Percentiles rank a stretch among this genome's conserved stretches.
phyloP scores from a whole-genome alignment of 768 basidiomycete species.

The Amanita rimosa region DNA sequence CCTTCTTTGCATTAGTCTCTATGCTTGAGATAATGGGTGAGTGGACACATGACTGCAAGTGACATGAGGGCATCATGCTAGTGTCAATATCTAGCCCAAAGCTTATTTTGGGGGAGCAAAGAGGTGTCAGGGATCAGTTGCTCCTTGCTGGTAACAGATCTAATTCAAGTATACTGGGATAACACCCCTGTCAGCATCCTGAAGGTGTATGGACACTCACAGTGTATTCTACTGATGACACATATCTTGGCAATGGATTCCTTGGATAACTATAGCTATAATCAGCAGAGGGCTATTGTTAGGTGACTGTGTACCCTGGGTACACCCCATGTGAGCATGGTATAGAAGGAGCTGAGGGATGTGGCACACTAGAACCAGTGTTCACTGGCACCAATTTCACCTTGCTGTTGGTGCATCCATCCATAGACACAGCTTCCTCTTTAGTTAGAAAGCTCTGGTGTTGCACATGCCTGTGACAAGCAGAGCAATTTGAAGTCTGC shows the following conservation, averaged over 20 bases:
- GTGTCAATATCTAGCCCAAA: not conserved
- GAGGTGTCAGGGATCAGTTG: constrained; percentile 2
- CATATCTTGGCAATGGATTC: constrained; percentile 7
- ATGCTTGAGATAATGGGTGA: not conserved
- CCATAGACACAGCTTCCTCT: constrained; percentile 28
- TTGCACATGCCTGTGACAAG: constrained; percentile 29
- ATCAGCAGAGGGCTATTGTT: not conserved
- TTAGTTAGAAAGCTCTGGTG: constrained; percentile 31
- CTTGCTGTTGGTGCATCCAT: constrained; percentile 17
- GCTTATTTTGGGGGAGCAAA: not conserved
- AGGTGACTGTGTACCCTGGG: not conserved
- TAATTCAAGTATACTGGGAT: constrained; percentile 13
- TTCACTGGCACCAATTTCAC: constrained; percentile 16
- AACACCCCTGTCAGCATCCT: constrained; percentile 16
- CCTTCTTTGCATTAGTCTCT: not conserved
- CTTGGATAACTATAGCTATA: constrained; percentile 5
- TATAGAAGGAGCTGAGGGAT: constrained; percentile 5
- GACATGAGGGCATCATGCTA: not conserved
- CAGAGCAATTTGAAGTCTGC: constrained; percentile 36
- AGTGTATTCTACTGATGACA: not conserved
- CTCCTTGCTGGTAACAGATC: constrained; percentile 5
- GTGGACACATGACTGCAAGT: not conserved
- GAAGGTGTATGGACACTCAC: constrained; percentile 20
- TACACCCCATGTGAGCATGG: not conserved
- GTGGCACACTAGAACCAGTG: not conserved